phyloP scores from a whole-genome alignment of 345 rosid species.

The Melastoma malabathricum region DNA sequence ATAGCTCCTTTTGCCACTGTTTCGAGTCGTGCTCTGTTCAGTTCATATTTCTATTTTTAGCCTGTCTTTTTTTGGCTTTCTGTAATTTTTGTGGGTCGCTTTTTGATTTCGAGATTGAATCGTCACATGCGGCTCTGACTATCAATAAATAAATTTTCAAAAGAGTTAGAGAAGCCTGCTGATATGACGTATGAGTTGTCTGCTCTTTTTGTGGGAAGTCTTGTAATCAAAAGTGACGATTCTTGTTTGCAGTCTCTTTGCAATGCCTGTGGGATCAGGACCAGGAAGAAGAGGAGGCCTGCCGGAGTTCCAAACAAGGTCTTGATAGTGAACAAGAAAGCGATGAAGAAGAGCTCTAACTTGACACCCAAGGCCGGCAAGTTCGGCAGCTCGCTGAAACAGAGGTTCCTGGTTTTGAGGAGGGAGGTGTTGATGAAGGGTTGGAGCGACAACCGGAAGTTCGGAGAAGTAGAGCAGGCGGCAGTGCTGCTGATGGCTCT shows the following conservation, averaged over 20 bases:
- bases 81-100: no score
- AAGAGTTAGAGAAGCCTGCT: no score
- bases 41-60: no score
- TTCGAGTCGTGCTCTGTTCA: no score
- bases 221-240: background rate
- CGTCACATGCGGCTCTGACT: no score
- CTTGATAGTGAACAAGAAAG: constrained; percentile 19
- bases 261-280: constrained; percentile 44
- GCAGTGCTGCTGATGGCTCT: constrained; percentile 40
- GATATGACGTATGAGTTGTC: no score
- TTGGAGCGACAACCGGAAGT: constrained; percentile 17
- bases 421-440: constrained; percentile 22
- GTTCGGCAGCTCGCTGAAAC: constrained; percentile 21
- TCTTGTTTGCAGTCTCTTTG: constrained; percentile 30
- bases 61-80: no score
- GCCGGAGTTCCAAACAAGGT: constrained; percentile 12
- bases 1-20: no score
- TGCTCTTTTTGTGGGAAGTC: no score
- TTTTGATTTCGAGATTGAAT: no score
- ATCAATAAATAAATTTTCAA: no score
- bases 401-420: constrained; percentile 22
- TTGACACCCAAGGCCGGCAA: constrained; percentile 3
- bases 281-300: constrained; percentile 39
- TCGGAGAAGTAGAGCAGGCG: constrained; percentile 41
- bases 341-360: constrained; percentile 1